These are phyloP conservation scores for Dalbergia oliveri DNA, from an alignment of 306 rosid species.

Conservation along the genomic window DNA sequence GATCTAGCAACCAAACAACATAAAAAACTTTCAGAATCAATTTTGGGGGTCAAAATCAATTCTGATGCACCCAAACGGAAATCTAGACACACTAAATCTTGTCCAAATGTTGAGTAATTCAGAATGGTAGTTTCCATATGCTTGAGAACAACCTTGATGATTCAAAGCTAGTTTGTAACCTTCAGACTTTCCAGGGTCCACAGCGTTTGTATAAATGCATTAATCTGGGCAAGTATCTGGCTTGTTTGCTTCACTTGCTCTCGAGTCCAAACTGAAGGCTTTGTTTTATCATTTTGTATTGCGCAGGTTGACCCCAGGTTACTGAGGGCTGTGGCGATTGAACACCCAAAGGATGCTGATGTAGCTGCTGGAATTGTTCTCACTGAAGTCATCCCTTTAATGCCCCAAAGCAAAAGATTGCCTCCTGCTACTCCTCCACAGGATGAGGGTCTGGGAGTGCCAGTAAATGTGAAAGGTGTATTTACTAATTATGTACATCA, in stretches of 20 bases:
- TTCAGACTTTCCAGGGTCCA: neutral
- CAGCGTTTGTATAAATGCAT: neutral
- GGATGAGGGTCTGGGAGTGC: constrained; percentile 34
- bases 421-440: constrained; percentile 23
- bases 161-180: neutral
- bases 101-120: neutral
- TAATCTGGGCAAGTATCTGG: neutral
- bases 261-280: constrained; percentile 10
- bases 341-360: constrained; percentile 76
- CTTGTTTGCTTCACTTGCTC: neutral
- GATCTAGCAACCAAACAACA: too few species aligned
- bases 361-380: constrained; percentile 70
- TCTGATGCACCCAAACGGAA: too few species aligned
- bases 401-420: constrained; percentile 2
- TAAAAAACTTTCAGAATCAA: too few species aligned
- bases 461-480: constrained; percentile 41
- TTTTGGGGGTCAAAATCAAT: too few species aligned
- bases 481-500: neutral
- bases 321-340: constrained; percentile 89
- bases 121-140: neutral
- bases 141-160: constrained; percentile 11
- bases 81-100: neutral
- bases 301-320: constrained; percentile 74
- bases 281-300: constrained; percentile 25
- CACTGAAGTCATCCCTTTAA: constrained; percentile 68